Evolutionary conservation across 2,329 filamentous ascomycete species (phyloP), one percentile per base, ranked within the genome.

Genomic region (Colletotrichum echinochloae): DNA sequence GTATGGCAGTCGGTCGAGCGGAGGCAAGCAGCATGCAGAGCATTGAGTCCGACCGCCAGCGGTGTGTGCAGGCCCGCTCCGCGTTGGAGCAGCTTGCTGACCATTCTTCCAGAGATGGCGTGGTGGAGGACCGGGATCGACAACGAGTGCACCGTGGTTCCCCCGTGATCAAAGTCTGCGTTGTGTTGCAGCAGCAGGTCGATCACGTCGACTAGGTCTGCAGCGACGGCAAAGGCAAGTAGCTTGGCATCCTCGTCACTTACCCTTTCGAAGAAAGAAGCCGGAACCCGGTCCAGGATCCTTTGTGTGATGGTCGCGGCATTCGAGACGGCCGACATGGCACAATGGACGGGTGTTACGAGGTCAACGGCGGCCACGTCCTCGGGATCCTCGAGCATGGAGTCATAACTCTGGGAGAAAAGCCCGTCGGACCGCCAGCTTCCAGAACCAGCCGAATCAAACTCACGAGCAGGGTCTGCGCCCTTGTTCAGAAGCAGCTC

Each of bases 21-120:
- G 5, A 66, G 62, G 49, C 66, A 66, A 11, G 66, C 55, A 6
- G 63, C 63, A 18, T 70, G 66, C 1, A 70, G 46, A 16, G 66
- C 62, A 39, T 70, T 70, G 39, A 66, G 48, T 8, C 66, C 66
- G 14, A 66, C 30, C 2, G 20, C n/a, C 7, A 26, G 30, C 14
- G 62, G 49, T 7, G 41, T 66, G 9, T 56, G 48, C 14, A 66
- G 39, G 12, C 11, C 30, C 20, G 63, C 49, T 16, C 66, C 62
- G n/a, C 11, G 20, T 2, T 39, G 28, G 12, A 60, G n/a, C 26
- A 66, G 48, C 20, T 35, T 70, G 30, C n/a, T 16, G 7, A 70
- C 28, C 66, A 70, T 61, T 7, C 6, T 26, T 3, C 16, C 62
- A 30, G 66, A 70, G 7, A 60, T 20, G 49, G 33, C 63, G 5